Base-by-base conservation (phyloP, 345 rosid species). In the Camelina laxa region DNA sequence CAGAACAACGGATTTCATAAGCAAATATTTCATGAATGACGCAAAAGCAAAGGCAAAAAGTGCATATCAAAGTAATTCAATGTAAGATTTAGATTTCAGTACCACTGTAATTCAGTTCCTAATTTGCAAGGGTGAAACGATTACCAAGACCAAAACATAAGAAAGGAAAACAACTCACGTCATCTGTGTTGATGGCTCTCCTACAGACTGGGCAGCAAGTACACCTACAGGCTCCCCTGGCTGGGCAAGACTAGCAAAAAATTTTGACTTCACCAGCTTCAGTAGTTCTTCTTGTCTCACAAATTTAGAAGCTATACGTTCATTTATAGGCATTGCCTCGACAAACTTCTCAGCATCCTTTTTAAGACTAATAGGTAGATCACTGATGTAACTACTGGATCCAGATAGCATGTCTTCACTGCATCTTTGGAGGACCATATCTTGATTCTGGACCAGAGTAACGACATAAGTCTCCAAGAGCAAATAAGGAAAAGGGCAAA, bases 111-210 rank as follows among this genome's bases (percentile, higher is more conserved):
- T 41, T 64, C 55, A 44, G 63, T 39, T 64, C n/a, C 50, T 38
- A 44, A 60, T 47, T 30, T 70, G 31, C 57, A 33, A 50, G 12
- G 17, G 66, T 62, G 31, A 8, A 47, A 50, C 31, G 41, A 50
- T 22, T 35, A 72, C 62, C 31, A 38, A 56, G 49, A 57, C 16
- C 66, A 59, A 1, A 73, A 70, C 51, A 63, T 35, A n/a, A 72
- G 30, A 73, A 35, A 70, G 62, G 59, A 42, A 70, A 60, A 78
- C 71, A 77, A 53, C 96, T 85, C 76, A 95, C 98, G 99, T 92
- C 99, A 95, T 95, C 75, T 95, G 99, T 68, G 99, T 95, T 12
- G 99, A 95, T 65, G 99, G 99, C 85, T 95, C 99, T 78, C 99
- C 99, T 5, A 95, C 99, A 78, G 99, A 95, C 67, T 95, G 99